Conservation (phyloP, 805 yeast species). For the Candida railenensis region DNA sequence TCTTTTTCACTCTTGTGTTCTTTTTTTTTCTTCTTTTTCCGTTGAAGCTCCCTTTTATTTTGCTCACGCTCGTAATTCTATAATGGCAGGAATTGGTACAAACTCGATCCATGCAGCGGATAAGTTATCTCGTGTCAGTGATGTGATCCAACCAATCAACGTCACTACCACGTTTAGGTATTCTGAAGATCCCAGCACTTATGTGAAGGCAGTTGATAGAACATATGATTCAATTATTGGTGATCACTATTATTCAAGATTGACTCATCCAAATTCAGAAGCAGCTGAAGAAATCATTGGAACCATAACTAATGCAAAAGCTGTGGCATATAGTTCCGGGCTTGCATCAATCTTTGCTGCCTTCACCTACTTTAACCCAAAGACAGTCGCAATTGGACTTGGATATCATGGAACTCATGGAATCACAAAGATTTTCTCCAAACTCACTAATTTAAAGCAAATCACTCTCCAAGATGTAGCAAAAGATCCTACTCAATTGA, state of each 20-base stretch:
- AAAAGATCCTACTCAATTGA: constrained; percentile 45
- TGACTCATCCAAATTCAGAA: constrained; percentile 69
- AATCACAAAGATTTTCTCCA: constrained; percentile 58
- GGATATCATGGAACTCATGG: constrained; percentile 87
- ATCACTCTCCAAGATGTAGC: constrained; percentile 27
- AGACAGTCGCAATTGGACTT: constrained; percentile 69
- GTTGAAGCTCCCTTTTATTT: background rate
- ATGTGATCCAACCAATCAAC: constrained; percentile 78
- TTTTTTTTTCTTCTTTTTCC: background rate
- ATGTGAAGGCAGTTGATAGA: constrained; percentile 41
- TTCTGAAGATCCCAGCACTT: constrained; percentile 53
- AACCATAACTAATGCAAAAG: constrained; percentile 58
- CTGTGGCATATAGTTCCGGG: constrained; percentile 75
- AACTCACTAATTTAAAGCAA: constrained; percentile 58
- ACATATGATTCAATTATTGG: constrained; percentile 11
- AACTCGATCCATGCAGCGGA: constrained; percentile 73
- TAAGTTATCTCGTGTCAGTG: constrained; percentile 51
- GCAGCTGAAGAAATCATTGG: constrained; percentile 67
- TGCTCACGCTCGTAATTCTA: background rate
- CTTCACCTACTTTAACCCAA: constrained; percentile 69
- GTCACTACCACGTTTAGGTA: constrained; percentile 79
- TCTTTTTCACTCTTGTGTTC: too few relatives aligned
- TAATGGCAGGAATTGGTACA: constrained; percentile 51
- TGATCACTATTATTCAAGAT: constrained; percentile 56
- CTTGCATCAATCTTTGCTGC: constrained; percentile 78